A percentile compares a stretch with the other conserved stretches of the same genome.
Evolutionary conservation across 2,329 filamentous ascomycete species (phyloP).

Genomic region (Claviceps sorghi): DNA sequence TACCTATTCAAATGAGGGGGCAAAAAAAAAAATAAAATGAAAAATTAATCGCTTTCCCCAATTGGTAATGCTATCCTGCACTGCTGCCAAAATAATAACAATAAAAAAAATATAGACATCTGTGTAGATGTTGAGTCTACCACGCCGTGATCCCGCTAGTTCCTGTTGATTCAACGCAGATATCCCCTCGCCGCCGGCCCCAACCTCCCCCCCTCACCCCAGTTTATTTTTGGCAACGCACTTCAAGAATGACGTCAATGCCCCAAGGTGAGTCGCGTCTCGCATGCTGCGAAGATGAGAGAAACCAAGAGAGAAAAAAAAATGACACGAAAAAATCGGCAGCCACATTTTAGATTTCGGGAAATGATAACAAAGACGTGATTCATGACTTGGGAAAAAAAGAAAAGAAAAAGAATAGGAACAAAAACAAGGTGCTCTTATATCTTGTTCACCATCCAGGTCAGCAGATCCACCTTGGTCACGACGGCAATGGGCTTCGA

Average conservation of each 20-base stretch:
- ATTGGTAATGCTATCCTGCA: no score
- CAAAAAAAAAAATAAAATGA: no score
- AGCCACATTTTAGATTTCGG: not conserved
- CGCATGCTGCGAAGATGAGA: no score
- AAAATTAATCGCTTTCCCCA: no score
- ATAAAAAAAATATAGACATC: not conserved
- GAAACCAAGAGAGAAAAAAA: not conserved
- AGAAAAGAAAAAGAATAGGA: not conserved
- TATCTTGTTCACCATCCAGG: slow-evolving; percentile 67
- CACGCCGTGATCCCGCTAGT: slow-evolving; percentile 5
- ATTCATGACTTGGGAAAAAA: not conserved
- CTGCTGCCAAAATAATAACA: not conserved
- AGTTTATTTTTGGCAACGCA: not conserved
- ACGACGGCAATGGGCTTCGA: slow-evolving; percentile 77
- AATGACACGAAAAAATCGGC: not conserved
- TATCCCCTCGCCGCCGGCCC: not conserved
- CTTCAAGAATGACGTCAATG: not conserved
- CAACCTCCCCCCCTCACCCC: no score
- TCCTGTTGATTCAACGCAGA: slow-evolving; percentile 6
- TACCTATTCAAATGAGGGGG: no score
- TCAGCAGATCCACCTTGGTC: slow-evolving; percentile 90
- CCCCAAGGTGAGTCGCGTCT: no score
- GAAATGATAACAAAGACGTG: no score
- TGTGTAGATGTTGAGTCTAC: slow-evolving; percentile 30
- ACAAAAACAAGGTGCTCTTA: not conserved